Conservation (phyloP, 2,329 filamentous ascomycete genomes). For the Neonectria hederae region DNA sequence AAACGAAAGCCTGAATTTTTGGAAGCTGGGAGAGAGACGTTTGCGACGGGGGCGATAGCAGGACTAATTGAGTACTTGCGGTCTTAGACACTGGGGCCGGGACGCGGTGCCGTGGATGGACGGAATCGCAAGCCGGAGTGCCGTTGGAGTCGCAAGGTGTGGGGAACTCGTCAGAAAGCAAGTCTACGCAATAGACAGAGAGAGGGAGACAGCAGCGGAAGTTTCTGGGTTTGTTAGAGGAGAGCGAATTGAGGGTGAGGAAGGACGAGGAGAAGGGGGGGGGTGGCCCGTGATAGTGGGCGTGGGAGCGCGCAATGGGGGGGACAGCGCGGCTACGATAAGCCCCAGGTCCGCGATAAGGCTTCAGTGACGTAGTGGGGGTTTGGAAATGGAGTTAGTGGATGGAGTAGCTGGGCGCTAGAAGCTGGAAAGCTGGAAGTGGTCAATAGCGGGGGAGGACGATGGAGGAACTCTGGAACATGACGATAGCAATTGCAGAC, state of each 20-base stretch:
- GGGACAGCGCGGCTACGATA: conserved; percentile 42
- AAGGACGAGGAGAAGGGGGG: conserved; percentile 4
- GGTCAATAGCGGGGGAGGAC: background rate
- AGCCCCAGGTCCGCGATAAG: conserved; percentile 36
- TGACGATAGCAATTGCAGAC: background rate
- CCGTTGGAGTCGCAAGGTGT: conserved; percentile 12
- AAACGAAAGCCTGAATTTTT: background rate
- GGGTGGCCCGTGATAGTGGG: conserved; percentile 21
- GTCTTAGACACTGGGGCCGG: conserved; percentile 10
- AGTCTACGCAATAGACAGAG: conserved; percentile 1
- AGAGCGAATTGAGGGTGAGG: background rate
- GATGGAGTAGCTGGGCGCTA: background rate
- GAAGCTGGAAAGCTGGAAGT: background rate
- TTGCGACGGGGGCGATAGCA: conserved; percentile 4
- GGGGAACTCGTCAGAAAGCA: conserved; percentile 12
- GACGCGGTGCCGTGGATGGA: conserved; percentile 12
- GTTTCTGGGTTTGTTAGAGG: background rate
- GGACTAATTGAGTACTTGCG: conserved; percentile 12
- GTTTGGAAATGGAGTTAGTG: background rate
- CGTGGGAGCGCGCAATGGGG: conserved; percentile 16
- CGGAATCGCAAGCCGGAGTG: conserved; percentile 13
- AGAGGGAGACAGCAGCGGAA: conserved; percentile 1
- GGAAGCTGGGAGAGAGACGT: background rate
- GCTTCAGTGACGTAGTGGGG: conserved; percentile 39
- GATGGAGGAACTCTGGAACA: background rate